Evolutionary conservation across 2,329 filamentous ascomycete genomes (phyloP).

Genomic region (Hirsutella minnesotensis): DNA sequence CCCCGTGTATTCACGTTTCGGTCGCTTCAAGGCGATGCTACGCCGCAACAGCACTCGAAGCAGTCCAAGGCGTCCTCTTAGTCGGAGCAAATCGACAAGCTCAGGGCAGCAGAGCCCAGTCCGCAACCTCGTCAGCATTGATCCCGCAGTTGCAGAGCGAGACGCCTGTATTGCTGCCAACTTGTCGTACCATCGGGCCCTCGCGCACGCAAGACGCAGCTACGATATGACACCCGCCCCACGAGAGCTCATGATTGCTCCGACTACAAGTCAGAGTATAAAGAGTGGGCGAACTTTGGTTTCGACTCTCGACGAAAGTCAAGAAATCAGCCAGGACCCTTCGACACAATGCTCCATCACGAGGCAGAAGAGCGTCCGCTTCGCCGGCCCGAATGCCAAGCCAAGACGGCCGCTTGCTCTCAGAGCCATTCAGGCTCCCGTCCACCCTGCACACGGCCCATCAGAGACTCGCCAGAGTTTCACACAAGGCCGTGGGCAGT

Average conservation of each 20-base stretch:
- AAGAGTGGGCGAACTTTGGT: constrained; percentile 7
- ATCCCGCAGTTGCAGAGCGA: constrained; percentile 35
- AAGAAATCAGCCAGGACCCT: constrained; percentile 9
- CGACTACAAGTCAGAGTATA: constrained; percentile 8
- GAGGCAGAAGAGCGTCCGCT: constrained; percentile 45
- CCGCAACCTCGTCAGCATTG: constrained; percentile 32
- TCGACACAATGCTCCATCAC: constrained; percentile 13
- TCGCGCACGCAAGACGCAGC: constrained; percentile 27
- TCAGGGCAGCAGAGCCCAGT: constrained; percentile 29
- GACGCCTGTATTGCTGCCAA: constrained; percentile 52
- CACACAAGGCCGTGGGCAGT: not conserved
- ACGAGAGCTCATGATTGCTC: not conserved
- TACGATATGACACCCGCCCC: constrained; percentile 5
- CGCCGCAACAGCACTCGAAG: constrained; percentile 34
- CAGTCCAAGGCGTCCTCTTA: constrained; percentile 27
- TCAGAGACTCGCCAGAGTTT: not conserved
- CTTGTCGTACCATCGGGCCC: constrained; percentile 45
- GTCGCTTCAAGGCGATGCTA: constrained; percentile 26
- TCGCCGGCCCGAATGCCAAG: constrained; percentile 24
- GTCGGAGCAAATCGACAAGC: constrained; percentile 41
- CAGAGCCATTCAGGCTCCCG: constrained; percentile 11
- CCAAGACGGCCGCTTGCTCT: constrained; percentile 16
- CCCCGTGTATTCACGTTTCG: no score
- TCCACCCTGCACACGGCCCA: not conserved
- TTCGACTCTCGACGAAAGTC: constrained; percentile 6